Evolutionary conservation across 352 stramenopile species (phyloP).

Genomic region (Globisporangium echinulatum): DNA sequence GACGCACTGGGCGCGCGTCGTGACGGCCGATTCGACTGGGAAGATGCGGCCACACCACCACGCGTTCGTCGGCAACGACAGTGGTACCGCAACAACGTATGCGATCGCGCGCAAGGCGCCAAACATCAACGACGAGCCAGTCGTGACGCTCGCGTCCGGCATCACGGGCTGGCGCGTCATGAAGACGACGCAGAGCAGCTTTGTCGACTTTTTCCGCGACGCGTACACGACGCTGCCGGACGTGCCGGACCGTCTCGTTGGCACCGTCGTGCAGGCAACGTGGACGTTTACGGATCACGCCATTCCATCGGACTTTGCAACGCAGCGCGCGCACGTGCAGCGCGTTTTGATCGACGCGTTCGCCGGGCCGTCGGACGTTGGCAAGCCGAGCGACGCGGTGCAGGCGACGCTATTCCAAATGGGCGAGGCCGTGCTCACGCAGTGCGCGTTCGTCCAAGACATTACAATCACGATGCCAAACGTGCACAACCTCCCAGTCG

Average conservation of each 20-base stretch:
- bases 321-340: slow-evolving; percentile 51
- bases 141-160: slow-evolving; percentile 49
- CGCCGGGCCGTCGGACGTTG: slow-evolving; percentile 66
- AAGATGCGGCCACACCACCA: slow-evolving; percentile 58
- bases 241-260: slow-evolving; percentile 68
- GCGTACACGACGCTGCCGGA: slow-evolving; percentile 75
- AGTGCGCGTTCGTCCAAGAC: slow-evolving; percentile 57
- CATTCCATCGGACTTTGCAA: slow-evolving; percentile 27
- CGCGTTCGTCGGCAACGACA: slow-evolving; percentile 60
- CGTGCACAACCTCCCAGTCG: slow-evolving; percentile 86
- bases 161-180: slow-evolving; percentile 73
- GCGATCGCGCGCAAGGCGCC: slow-evolving; percentile 46
- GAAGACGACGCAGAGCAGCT: slow-evolving; percentile 87
- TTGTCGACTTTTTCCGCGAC: slow-evolving; percentile 84
- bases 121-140: slow-evolving; percentile 15
- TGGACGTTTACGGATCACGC: slow-evolving; percentile 65
- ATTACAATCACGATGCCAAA: slow-evolving; percentile 83
- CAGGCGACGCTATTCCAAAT: slow-evolving; percentile 86
- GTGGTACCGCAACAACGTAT: slow-evolving; percentile 47
- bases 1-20: slow-evolving; percentile 64
- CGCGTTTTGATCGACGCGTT: slow-evolving; percentile 72
- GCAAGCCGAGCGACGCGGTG: slow-evolving; percentile 68
- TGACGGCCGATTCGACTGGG: slow-evolving; percentile 46
- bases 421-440: slow-evolving; percentile 70
- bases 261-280: slow-evolving; percentile 62